phyloP scores from a whole-genome alignment of 1,139 yeast species.

The Candida glucosophila region DNA sequence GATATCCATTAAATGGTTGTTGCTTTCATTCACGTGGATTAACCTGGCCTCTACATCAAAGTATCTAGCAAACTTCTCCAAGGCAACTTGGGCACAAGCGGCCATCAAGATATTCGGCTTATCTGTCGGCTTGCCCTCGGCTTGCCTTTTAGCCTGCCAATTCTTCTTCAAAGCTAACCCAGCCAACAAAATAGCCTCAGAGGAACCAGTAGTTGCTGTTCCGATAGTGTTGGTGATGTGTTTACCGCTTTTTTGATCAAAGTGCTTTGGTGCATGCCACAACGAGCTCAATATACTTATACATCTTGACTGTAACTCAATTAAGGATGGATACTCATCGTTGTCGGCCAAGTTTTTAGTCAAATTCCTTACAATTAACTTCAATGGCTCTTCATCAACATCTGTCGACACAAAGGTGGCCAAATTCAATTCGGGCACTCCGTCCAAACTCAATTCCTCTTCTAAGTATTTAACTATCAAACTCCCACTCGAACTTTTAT shows the following conservation, averaged over 20 bases:
- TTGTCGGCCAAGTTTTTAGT: constrained; percentile 88
- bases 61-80: constrained; percentile 89
- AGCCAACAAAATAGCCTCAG: constrained; percentile 90
- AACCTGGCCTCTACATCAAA: constrained; percentile 85
- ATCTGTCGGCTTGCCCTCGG: constrained; percentile 47
- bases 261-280: constrained; percentile 64
- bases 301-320: constrained; percentile 76
- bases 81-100: constrained; percentile 89
- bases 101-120: constrained; percentile 90
- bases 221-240: constrained; percentile 50
- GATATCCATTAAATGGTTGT: constrained; percentile 60
- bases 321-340: constrained; percentile 85
- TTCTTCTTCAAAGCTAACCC: constrained; percentile 86
- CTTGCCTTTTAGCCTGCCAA: constrained; percentile 67
- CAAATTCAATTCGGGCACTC: constrained; percentile 72
- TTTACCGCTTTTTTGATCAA: constrained; percentile 19
- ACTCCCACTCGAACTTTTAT: constrained; percentile 41
- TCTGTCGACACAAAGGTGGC: constrained; percentile 86
- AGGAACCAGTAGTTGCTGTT: constrained; percentile 88
- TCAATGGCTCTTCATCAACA: constrained; percentile 34
- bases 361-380: constrained; percentile 57
- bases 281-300: constrained; percentile 68
- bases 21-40: constrained; percentile 51
- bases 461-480: constrained; percentile 57
- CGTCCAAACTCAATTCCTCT: constrained; percentile 75